Evolutionary conservation across 495 filamentous ascomycete genomes (phyloP).

Genomic region (Aspergillus diversus): DNA sequence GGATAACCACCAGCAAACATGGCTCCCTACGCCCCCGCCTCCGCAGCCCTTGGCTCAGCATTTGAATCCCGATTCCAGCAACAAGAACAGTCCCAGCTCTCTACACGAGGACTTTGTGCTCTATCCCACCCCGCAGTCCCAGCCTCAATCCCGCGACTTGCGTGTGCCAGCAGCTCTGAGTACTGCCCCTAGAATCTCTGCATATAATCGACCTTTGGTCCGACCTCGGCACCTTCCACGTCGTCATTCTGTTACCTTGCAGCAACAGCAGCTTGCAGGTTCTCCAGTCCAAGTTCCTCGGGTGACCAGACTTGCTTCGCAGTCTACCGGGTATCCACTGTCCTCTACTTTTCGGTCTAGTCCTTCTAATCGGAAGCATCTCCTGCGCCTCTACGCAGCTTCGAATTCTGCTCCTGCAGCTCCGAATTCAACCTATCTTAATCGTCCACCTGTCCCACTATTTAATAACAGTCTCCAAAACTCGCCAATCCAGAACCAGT

Average conservation of each 20-base stretch:
- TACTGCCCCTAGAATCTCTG: conserved; percentile 44
- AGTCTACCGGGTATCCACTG: conserved; percentile 40
- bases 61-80: conserved; percentile 48
- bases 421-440: conserved; percentile 27
- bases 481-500: conserved; percentile 30
- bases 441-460: conserved; percentile 58
- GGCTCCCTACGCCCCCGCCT: conserved; percentile 60
- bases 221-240: conserved; percentile 36
- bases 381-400: conserved; percentile 38
- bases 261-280: conserved; percentile 42
- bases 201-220: conserved; percentile 39
- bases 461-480: conserved; percentile 47
- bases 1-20: conserved; percentile 65
- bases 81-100: conserved; percentile 32
- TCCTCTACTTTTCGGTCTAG: conserved; percentile 50
- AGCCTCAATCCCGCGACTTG: conserved; percentile 39
- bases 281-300: conserved; percentile 41
- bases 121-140: conserved; percentile 38
- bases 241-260: conserved; percentile 41
- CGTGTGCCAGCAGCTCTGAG: conserved; percentile 41
- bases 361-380: conserved; percentile 43
- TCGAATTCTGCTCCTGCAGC: conserved; percentile 34
- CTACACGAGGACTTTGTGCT: conserved; percentile 52
- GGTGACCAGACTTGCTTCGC: conserved; percentile 41
- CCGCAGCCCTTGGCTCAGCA: conserved; percentile 50